phyloP scores from a whole-genome alignment of 495 filamentous ascomycete species.

The Neurospora intermedia region DNA sequence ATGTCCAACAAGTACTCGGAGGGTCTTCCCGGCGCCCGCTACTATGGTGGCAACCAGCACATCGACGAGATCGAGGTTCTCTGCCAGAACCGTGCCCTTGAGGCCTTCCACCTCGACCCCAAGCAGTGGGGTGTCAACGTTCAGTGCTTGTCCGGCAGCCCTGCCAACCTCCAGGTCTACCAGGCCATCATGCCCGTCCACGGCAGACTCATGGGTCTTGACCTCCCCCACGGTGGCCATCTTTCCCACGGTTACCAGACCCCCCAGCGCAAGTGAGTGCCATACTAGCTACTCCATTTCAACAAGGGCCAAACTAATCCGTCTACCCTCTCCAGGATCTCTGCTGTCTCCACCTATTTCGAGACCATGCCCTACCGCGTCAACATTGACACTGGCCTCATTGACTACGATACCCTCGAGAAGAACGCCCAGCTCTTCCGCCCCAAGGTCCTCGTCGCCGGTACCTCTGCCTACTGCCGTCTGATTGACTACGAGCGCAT shows the following conservation, averaged over 20 bases:
- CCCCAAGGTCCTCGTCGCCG: conserved; percentile 90
- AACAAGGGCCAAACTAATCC: not conserved
- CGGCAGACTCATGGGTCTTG: conserved; percentile 93
- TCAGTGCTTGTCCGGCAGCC: conserved; percentile 83
- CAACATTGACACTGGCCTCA: conserved; percentile 84
- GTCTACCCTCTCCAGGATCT: conserved; percentile 51
- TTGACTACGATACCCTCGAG: conserved; percentile 92
- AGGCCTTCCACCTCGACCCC: conserved; percentile 78
- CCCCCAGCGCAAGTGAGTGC: conserved; percentile 68
- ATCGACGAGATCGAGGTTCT: conserved; percentile 93
- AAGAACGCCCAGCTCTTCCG: conserved; percentile 89
- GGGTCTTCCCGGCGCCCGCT: conserved; percentile 94
- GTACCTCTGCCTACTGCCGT: conserved; percentile 97
- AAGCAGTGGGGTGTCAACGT: conserved; percentile 99
- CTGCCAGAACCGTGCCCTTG: conserved; percentile 89
- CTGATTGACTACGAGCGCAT: conserved; percentile 95
- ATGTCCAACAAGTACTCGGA: conserved; percentile 99
- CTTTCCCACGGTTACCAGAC: conserved; percentile 98
- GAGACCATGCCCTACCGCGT: conserved; percentile 92
- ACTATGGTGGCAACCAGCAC: conserved; percentile 99
- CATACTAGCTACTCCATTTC: not conserved
- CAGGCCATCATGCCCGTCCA: conserved; percentile 97
- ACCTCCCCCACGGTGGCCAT: conserved; percentile 96
- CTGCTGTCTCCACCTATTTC: conserved; percentile 88
- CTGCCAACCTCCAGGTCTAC: conserved; percentile 97